Evolutionary conservation across 257 asterid genomes (phyloP).

Genomic region (Solanum dulcamara): DNA sequence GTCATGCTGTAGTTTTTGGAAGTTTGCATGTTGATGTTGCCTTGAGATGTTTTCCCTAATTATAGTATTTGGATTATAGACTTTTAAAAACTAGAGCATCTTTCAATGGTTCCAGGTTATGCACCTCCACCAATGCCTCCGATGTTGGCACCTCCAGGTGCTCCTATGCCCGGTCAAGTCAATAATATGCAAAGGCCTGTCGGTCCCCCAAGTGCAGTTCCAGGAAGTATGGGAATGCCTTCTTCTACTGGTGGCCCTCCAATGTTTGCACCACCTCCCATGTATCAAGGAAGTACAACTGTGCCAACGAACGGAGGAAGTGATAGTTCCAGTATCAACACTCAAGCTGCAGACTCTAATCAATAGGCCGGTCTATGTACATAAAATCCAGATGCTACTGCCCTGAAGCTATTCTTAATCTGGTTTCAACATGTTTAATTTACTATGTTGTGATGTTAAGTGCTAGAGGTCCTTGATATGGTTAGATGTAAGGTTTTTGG

Average conservation of each 20-base stretch:
- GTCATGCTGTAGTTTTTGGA: not conserved
- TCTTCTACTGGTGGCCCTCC: slow-evolving; percentile 48
- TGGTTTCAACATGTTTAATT: not conserved
- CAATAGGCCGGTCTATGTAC: slow-evolving; percentile 15
- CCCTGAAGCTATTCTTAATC: not conserved
- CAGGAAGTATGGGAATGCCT: slow-evolving; percentile 51
- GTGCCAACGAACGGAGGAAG: slow-evolving; percentile 31
- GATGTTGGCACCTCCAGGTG: slow-evolving; percentile 63
- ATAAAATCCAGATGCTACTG: not conserved
- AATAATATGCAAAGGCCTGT: slow-evolving; percentile 61
- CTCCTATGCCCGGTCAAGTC: slow-evolving; percentile 55
- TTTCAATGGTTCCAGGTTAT: slow-evolving; percentile 36
- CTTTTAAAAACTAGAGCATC: not conserved
- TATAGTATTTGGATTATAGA: not conserved
- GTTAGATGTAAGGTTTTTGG: not conserved
- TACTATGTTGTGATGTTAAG: not conserved
- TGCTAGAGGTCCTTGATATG: not conserved
- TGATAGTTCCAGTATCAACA: slow-evolving; percentile 33
- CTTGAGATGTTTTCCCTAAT: not conserved
- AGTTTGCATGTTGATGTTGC: not conserved
- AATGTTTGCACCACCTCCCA: slow-evolving; percentile 17
- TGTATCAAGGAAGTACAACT: slow-evolving; percentile 39
- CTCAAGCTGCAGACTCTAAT: slow-evolving; percentile 32
- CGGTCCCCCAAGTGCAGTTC: slow-evolving; percentile 42
- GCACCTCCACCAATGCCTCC: slow-evolving; percentile 38